phyloP scores from a whole-genome alignment of 2,329 filamentous ascomycete species.

The Xylariomycetidae sp. region DNA sequence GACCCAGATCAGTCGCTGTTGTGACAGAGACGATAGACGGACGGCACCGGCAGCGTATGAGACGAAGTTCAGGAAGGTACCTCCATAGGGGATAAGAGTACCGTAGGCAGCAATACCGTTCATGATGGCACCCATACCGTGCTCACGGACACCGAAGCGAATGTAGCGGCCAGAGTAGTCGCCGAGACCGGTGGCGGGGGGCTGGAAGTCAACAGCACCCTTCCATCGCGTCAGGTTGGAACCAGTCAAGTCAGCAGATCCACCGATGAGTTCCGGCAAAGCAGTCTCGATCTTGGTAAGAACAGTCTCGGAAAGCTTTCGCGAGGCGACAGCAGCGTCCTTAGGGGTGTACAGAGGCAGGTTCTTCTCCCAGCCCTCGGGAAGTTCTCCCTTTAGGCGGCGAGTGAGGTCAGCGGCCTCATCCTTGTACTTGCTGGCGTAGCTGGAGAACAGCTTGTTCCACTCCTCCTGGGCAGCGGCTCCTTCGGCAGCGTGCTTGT shows the following conservation, averaged over 20 bases:
- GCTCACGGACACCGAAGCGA: constrained; percentile 88
- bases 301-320: constrained; percentile 94
- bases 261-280: constrained; percentile 88
- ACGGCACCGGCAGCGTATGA: constrained; percentile 95
- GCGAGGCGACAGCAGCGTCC: constrained; percentile 81
- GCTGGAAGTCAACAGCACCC: constrained; percentile 95
- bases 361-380: constrained; percentile 92
- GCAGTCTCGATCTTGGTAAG: constrained; percentile 79
- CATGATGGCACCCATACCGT: constrained; percentile 87
- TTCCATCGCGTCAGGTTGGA: constrained; percentile 99
- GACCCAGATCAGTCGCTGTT: constrained; percentile 88
- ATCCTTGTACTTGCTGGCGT: constrained; percentile 69
- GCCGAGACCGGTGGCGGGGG: constrained; percentile 77
- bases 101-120: constrained; percentile 96
- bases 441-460: constrained; percentile 90
- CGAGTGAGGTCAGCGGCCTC: constrained; percentile 79
- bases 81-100: constrained; percentile 86
- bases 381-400: constrained; percentile 76
- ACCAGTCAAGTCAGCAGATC: constrained; percentile 94
- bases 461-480: constrained; percentile 90
- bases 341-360: constrained; percentile 86
- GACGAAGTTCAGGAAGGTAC: constrained; percentile 99
- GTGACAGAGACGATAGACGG: constrained; percentile 88
- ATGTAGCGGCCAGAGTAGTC: constrained; percentile 89
- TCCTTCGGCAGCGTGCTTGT: constrained; percentile 79